phyloP scores from a whole-genome alignment of 2,329 filamentous ascomycete species.

The Colletotrichum sublineola region DNA sequence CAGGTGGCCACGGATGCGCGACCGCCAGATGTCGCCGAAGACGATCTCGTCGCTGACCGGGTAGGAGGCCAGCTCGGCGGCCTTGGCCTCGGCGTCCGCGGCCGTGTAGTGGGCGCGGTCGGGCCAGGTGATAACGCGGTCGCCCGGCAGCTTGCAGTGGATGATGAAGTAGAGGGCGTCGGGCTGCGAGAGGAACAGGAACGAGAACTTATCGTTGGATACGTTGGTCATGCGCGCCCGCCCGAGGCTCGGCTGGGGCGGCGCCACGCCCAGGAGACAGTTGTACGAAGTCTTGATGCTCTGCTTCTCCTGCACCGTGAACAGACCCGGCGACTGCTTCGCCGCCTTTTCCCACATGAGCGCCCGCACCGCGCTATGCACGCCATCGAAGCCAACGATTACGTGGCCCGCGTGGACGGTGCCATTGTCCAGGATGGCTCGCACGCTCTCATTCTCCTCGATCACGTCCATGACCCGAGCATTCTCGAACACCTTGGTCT shows the following conservation, averaged over 20 bases:
- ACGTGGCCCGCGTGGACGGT: background rate
- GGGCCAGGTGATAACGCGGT: slow-evolving; percentile 33
- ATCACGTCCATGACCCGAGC: background rate
- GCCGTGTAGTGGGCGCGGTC: slow-evolving; percentile 50
- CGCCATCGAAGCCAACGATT: background rate
- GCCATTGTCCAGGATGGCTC: background rate
- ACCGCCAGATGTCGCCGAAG: slow-evolving; percentile 53
- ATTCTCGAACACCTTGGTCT: background rate
- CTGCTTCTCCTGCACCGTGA: slow-evolving; percentile 43
- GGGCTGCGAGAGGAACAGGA: slow-evolving; percentile 45
- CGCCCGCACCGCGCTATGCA: background rate
- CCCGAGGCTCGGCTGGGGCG: slow-evolving; percentile 35
- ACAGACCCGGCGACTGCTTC: slow-evolving; percentile 30
- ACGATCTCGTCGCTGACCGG: slow-evolving; percentile 47
- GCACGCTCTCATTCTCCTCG: background rate
- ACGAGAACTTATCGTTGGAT: slow-evolving; percentile 45
- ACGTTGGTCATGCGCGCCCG: slow-evolving; percentile 26
- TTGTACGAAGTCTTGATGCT: slow-evolving; percentile 42
- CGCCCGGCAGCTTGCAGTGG: background rate
- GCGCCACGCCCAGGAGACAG: slow-evolving; percentile 32
- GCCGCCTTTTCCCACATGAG: slow-evolving; percentile 47
- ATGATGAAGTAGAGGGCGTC: background rate
- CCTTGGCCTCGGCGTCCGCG: slow-evolving; percentile 49
- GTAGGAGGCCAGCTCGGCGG: slow-evolving; percentile 46
- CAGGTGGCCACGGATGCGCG: slow-evolving; percentile 36